Conservation (phyloP, 2,329 filamentous ascomycete species). For the Botryotinia convoluta region DNA sequence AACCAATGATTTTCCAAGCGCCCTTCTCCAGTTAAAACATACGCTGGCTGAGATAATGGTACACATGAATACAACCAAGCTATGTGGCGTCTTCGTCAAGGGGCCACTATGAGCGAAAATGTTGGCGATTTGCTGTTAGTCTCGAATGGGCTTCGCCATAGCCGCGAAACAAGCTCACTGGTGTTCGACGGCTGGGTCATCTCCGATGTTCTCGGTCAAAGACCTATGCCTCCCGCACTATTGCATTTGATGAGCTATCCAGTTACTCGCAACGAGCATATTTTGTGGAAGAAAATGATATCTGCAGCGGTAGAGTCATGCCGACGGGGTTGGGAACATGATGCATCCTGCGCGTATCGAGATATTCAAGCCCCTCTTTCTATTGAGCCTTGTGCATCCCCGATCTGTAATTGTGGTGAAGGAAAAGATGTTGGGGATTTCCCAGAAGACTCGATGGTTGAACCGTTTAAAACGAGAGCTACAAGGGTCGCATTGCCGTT, state of each 20-base stretch:
- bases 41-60: background rate
- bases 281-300: slow-evolving; percentile 4
- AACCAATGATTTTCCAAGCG: background rate
- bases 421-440: slow-evolving; percentile 5
- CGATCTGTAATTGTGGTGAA: background rate
- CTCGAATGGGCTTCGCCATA: background rate
- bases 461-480: background rate
- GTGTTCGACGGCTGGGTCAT: background rate
- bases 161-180: background rate
- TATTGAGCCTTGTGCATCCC: background rate
- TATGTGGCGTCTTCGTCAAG: background rate
- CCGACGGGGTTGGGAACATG: background rate
- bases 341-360: background rate
- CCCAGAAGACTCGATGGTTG: background rate
- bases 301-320: slow-evolving; percentile 4
- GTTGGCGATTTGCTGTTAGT: background rate
- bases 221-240: background rate
- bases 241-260: background rate
- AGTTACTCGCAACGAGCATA: background rate
- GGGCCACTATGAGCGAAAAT: no score
- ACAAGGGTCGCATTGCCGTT: slow-evolving; percentile 3
- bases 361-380: background rate
- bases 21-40: background rate
- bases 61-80: background rate
- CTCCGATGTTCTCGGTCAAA: background rate